Evolutionary conservation across 768 basidiomycete genomes (phyloP).

Genomic region (Macrolepiota albuminosa): DNA sequence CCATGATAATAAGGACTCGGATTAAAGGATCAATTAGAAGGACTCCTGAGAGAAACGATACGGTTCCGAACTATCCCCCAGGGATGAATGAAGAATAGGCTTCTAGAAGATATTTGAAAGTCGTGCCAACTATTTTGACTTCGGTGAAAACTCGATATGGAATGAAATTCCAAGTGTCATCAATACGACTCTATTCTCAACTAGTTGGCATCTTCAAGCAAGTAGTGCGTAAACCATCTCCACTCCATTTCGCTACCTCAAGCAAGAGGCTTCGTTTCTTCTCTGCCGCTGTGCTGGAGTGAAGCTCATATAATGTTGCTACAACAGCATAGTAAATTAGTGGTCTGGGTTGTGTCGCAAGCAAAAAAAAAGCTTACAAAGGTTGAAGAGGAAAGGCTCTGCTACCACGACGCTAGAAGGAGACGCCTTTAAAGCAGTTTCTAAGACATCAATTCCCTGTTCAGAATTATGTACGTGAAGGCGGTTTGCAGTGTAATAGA

Average conservation of each 20-base stretch:
- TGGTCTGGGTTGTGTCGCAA: not conserved
- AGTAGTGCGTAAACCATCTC: slow-evolving; percentile 71
- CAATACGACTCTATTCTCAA: slow-evolving; percentile 13
- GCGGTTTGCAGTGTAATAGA: not conserved
- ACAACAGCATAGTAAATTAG: not conserved
- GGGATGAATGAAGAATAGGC: too few species aligned
- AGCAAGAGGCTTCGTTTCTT: slow-evolving; percentile 73
- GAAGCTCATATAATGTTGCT: slow-evolving; percentile 85
- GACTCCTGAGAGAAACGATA: too few species aligned
- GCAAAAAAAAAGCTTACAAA: slow-evolving; percentile 49
- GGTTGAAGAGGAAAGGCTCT: slow-evolving; percentile 82
- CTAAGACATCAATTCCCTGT: slow-evolving; percentile 68
- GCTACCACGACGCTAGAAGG: slow-evolving; percentile 71
- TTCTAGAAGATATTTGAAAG: not conserved
- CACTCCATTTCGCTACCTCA: slow-evolving; percentile 82
- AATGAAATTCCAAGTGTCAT: not conserved
- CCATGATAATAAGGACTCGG: not conserved
- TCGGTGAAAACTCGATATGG: not conserved
- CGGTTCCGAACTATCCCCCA: too few species aligned
- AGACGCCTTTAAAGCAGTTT: slow-evolving; percentile 53
- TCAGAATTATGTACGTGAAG: not conserved
- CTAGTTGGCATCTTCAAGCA: slow-evolving; percentile 77
- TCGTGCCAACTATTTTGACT: not conserved
- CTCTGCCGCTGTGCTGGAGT: slow-evolving; percentile 64
- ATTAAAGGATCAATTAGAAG: not conserved